Evolutionary conservation across 1,284 basidiomycete species (phyloP).

Genomic region (Cryptococcus sp.): DNA sequence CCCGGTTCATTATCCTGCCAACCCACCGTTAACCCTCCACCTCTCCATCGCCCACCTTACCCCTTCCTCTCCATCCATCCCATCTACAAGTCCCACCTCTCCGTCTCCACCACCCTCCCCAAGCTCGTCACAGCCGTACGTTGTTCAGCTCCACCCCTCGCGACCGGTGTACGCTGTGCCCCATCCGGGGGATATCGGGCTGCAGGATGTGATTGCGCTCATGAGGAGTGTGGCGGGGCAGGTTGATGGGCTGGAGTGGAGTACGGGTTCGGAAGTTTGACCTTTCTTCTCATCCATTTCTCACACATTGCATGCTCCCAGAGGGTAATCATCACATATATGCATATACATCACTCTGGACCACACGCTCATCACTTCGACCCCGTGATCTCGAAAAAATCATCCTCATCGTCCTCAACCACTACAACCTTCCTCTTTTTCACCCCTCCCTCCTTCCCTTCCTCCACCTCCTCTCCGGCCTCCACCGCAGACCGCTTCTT

Average conservation of each 20-base stretch:
- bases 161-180: conserved; percentile 32
- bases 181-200: conserved; percentile 22
- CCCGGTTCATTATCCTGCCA: conserved; percentile 26
- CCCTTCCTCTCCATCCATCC: no score
- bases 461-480: conserved; percentile 15
- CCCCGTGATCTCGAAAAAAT: conserved; percentile 22
- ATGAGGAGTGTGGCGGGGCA: conserved; percentile 31
- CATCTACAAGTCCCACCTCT: background rate
- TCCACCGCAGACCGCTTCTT: conserved; percentile 24
- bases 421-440: conserved; percentile 18
- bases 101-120: conserved; percentile 1
- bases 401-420: conserved; percentile 21
- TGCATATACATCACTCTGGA: no score
- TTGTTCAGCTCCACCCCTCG: conserved; percentile 37
- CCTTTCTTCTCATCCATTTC: no score
- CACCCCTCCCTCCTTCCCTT: conserved; percentile 7
- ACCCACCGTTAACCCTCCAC: conserved; percentile 26
- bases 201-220: conserved; percentile 32
- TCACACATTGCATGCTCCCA: no score
- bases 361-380: no score
- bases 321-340: no score
- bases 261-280: conserved; percentile 13
- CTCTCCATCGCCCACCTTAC: conserved; percentile 29
- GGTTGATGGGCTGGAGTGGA: conserved; percentile 41
- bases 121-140: conserved; percentile 27